Evolutionary conservation across 1,284 basidiomycete species (phyloP).

Genomic region (Microbotryum violaceum): DNA sequence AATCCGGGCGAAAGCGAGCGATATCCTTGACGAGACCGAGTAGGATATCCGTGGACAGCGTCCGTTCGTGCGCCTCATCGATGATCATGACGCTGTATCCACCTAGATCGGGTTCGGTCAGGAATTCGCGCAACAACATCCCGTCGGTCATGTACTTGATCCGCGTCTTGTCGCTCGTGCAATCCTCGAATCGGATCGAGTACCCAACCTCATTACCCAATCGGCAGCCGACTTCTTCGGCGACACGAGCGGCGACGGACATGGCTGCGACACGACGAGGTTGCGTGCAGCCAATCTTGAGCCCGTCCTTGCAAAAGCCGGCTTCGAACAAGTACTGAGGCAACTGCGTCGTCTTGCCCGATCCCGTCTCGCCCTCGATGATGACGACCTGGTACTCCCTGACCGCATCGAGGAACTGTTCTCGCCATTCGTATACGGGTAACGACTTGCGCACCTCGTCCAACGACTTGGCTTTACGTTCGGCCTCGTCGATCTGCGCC

Average conservation of each 20-base stretch:
- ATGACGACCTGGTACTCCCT: constrained; percentile 65
- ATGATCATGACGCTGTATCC: constrained; percentile 89
- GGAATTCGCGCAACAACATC: constrained; percentile 91
- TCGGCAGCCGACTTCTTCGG: constrained; percentile 95
- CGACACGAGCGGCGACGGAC: constrained; percentile 97
- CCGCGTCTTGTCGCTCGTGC: constrained; percentile 94
- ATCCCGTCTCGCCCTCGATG: constrained; percentile 44
- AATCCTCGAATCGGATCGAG: constrained; percentile 98
- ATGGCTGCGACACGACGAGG: constrained; percentile 97
- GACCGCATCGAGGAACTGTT: constrained; percentile 80
- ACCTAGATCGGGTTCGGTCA: constrained; percentile 89
- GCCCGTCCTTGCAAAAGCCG: constrained; percentile 79
- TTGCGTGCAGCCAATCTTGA: constrained; percentile 94
- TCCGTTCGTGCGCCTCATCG: constrained; percentile 94
- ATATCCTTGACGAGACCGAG: constrained; percentile 98
- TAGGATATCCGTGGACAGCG: constrained; percentile 90
- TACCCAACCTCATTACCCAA: constrained; percentile 97
- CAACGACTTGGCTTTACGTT: constrained; percentile 70
- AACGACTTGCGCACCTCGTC: constrained; percentile 85
- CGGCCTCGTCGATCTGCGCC: constrained; percentile 82
- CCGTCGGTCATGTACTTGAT: constrained; percentile 89
- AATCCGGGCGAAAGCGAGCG: constrained; percentile 87
- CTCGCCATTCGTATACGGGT: constrained; percentile 79
- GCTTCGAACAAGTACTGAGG: constrained; percentile 98
- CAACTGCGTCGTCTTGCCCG: constrained; percentile 93